These are phyloP conservation scores for Artemisia annua DNA, from an alignment of 129 eudicot genomes.

Conservation along the genomic window DNA sequence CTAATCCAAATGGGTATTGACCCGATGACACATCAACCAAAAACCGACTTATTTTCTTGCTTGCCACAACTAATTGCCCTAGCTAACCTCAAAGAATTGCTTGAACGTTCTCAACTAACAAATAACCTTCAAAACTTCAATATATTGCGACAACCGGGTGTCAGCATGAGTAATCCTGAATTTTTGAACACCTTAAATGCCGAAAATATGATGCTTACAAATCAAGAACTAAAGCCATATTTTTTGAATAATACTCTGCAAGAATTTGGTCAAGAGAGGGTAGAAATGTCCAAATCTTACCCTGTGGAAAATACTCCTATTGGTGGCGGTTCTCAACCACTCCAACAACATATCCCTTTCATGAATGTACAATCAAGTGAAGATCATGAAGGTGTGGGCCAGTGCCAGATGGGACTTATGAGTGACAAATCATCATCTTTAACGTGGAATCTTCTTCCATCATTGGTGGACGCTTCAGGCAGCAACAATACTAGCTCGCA, in stretches of 20 bases:
- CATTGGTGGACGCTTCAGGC: slow-evolving; percentile 23
- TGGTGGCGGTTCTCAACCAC: slow-evolving; percentile 40
- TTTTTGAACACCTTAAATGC: neutral
- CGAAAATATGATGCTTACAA: neutral
- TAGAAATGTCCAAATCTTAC: slow-evolving; percentile 23
- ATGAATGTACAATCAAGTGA: slow-evolving; percentile 22
- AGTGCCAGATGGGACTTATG: slow-evolving; percentile 13
- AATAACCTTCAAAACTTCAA: slow-evolving; percentile 38
- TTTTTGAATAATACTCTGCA: neutral
- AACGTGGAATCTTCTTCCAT: slow-evolving; percentile 22
- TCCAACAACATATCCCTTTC: slow-evolving; percentile 44
- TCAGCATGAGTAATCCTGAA: slow-evolving; percentile 10
- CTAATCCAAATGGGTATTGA: slow-evolving; percentile 48
- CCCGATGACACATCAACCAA: slow-evolving; percentile 53
- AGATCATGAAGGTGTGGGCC: slow-evolving; percentile 6
- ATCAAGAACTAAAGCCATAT: slow-evolving; percentile 26
- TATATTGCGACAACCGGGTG: slow-evolving; percentile 11
- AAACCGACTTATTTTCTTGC: slow-evolving; percentile 50
- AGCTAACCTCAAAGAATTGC: slow-evolving; percentile 40
- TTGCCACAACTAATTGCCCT: slow-evolving; percentile 47
- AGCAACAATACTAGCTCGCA: slow-evolving; percentile 25
- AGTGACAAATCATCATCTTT: slow-evolving; percentile 29
- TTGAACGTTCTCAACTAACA: slow-evolving; percentile 39
- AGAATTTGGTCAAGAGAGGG: slow-evolving; percentile 29
- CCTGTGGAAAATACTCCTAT: slow-evolving; percentile 29